Conservation (phyloP, 2,329 filamentous ascomycete genomes). For the Cytospora mali region DNA sequence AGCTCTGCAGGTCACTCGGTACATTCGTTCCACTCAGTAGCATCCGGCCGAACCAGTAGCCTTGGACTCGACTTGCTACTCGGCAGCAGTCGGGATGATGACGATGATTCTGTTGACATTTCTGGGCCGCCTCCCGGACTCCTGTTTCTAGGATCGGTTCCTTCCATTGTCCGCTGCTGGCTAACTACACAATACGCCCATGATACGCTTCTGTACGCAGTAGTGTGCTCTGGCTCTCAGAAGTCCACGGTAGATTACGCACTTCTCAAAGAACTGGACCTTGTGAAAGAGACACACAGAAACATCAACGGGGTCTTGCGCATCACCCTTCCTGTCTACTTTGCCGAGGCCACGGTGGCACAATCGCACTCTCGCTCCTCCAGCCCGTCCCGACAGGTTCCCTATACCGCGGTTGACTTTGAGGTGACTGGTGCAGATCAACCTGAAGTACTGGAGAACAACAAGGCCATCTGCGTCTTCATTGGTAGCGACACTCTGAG, state of each 20-base stretch:
- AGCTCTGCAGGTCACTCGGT: conserved; percentile 87
- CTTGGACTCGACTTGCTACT: conserved; percentile 76
- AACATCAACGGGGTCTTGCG: conserved; percentile 67
- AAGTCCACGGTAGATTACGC: conserved; percentile 79
- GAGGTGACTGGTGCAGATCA: conserved; percentile 66
- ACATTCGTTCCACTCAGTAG: conserved; percentile 68
- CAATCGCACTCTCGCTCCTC: conserved; percentile 72
- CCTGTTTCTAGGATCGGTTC: conserved; percentile 84
- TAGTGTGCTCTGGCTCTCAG: conserved; percentile 89
- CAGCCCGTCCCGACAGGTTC: conserved; percentile 75
- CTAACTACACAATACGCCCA: conserved; percentile 89
- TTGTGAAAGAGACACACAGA: conserved; percentile 67
- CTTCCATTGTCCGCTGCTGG: conserved; percentile 95
- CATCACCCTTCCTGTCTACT: conserved; percentile 80
- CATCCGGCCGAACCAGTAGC: conserved; percentile 83
- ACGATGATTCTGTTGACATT: conserved; percentile 61
- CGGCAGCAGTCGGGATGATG: conserved; percentile 62
- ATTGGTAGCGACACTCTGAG: conserved; percentile 87
- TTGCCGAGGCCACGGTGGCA: conserved; percentile 85
- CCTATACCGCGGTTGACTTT: conserved; percentile 79
- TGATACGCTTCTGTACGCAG: conserved; percentile 84
- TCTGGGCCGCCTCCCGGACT: conserved; percentile 80
- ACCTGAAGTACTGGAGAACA: conserved; percentile 50
- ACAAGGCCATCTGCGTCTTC: conserved; percentile 78
- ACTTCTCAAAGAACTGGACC: conserved; percentile 73